Percentiles rank a stretch among this genome's conserved stretches.
Evolutionary conservation across 129 eudicot species (phyloP).

Genomic region (Flaveria robusta): DNA sequence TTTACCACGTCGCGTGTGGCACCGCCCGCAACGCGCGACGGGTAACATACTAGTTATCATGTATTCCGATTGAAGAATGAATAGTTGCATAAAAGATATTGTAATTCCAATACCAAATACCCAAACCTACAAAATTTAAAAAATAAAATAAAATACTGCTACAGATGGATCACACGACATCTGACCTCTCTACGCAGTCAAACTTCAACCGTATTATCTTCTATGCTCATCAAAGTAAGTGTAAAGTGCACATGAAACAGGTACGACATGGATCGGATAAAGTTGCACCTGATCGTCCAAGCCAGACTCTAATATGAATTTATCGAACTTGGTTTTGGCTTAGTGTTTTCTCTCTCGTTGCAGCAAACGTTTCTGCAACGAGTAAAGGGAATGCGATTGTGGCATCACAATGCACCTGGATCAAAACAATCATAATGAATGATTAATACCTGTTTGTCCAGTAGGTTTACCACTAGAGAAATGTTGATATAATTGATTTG

Average conservation of each 20-base stretch:
- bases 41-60: no score
- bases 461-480: neutral
- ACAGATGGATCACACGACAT: neutral
- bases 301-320: neutral
- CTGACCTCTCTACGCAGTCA: neutral
- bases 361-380: slow-evolving; percentile 92
- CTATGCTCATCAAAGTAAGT: neutral
- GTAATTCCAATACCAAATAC: neutral
- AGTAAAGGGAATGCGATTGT: slow-evolving; percentile 86
- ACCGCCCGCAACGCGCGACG: no score
- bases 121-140: neutral
- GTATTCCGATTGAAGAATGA: neutral
- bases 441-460: neutral
- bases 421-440: slow-evolving; percentile 6
- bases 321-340: slow-evolving; percentile 28
- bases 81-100: neutral
- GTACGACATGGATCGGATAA: neutral
- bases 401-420: slow-evolving; percentile 97
- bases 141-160: neutral
- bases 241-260: neutral
- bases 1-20: no score
- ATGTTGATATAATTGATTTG: neutral
- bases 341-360: slow-evolving; percentile 36
- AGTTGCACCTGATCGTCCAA: neutral
- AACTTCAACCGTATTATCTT: neutral